These are phyloP conservation scores for Claviceps sp. DNA, from an alignment of 2,329 filamentous ascomycete species.

Conservation along the genomic window DNA sequence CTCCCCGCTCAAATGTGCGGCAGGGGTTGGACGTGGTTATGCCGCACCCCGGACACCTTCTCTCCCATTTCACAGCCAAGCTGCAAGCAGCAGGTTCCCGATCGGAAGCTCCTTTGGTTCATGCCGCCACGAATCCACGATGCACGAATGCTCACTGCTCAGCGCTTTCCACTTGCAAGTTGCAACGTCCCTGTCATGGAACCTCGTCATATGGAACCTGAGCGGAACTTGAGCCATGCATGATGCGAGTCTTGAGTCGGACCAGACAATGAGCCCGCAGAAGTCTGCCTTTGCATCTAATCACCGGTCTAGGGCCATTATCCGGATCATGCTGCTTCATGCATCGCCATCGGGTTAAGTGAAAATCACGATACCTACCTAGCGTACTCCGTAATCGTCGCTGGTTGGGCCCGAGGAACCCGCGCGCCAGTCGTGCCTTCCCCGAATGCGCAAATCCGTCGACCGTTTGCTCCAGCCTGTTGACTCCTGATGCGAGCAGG, in stretches of 20 bases:
- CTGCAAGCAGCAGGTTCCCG: not conserved
- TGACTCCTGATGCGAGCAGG: not conserved
- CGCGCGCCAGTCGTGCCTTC: not conserved
- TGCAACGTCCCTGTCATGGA: not conserved
- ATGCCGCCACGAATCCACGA: too few relatives aligned
- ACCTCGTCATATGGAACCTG: not conserved
- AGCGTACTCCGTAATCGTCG: too few relatives aligned
- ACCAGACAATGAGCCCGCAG: not conserved
- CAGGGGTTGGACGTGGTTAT: slow-evolving; percentile 1
- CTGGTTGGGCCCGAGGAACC: too few relatives aligned
- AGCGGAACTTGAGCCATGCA: not conserved
- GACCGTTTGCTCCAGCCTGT: not conserved
- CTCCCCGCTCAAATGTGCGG: not conserved
- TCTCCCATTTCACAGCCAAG: not conserved
- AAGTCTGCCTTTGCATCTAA: not conserved
- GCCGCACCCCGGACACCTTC: not conserved
- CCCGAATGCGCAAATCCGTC: not conserved
- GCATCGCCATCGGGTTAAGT: not conserved
- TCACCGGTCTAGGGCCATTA: not conserved
- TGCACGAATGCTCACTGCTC: too few relatives aligned
- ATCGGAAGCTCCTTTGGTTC: not conserved
- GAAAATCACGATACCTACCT: too few relatives aligned
- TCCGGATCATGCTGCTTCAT: not conserved
- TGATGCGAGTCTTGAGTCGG: not conserved
- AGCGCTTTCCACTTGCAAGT: too few relatives aligned